Base-by-base conservation (phyloP, 768 basidiomycete genomes). In the Naganishia kalamii region DNA sequence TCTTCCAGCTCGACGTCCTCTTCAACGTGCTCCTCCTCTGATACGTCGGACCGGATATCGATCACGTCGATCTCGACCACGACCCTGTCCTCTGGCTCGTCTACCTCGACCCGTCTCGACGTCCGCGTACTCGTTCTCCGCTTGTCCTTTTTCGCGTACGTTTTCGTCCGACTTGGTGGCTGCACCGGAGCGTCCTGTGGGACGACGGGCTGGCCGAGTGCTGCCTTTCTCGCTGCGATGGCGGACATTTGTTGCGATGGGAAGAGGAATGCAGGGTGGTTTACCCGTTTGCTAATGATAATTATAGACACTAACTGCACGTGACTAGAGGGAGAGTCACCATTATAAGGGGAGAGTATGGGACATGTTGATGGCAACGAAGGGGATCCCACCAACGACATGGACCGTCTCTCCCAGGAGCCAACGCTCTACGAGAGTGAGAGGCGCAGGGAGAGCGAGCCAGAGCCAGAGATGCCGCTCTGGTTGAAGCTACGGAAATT, bases 151-250 rank as follows among this genome's bases (percentile, higher is more conserved):
- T 50, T 49, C 35, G 32, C 29, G 62, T 41, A 49, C 15, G 47
- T 63, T 17, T 35, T 41, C 35, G 15, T 46, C 15, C 19, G 30
- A 5, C 44, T 49, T 21, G 33, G 33, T 49, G 17, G 29, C 49
- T 21, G 33, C 12, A 46, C 46, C 46, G 46, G 29, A 41, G 32
- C 8, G 21, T 54, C 19, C 12, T 25, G 40, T 19, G 50, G 7
- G n/a, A n/a, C n/a, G n/a, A n/a, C n/a, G n/a, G n/a, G n/a, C n/a
- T n/a, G n/a, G n/a, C n/a, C n/a, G n/a, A 64, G 43, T 12, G 63
- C 63, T 5, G 63, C 63, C 57, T 52, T 64, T 32, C 63, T 23
- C 2, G 63, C 63, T 30, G 50, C 63, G n/a, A 64, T 32, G 11
- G 63, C 63, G 11, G 63, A 64, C 63, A 64, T 64, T 1, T 44